Base-by-base conservation (phyloP, 495 filamentous ascomycete genomes). In the Hypomontagnella submonticulosa region DNA sequence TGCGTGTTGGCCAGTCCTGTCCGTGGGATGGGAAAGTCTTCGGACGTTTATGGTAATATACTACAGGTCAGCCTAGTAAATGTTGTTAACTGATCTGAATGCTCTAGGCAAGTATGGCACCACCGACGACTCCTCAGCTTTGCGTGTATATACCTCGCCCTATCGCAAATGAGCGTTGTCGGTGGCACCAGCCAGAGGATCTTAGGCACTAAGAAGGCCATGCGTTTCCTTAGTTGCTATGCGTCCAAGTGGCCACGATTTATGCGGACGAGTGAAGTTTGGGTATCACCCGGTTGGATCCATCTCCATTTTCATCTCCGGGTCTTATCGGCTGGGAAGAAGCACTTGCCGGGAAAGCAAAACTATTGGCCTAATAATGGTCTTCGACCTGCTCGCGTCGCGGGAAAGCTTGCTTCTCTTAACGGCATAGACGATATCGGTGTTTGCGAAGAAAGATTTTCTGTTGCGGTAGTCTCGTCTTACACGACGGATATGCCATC, bases 21-120 rank as follows among this genome's bases (percentile, higher is more conserved):
- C 61, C 61, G 15, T 65, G 61, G 61, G 54, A 65, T 58, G 61
- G 61, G 9, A 58, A 53, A 19, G 62, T 65, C 11, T 65, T 65
- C 38, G 62, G 62, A 34, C 54, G 62, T 11, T 0, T 65, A 54
- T 60, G 55, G 63, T 61, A 49, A 38, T 42, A 34, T 23, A 36
- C 1, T 43, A 27, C 23, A 27, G 23, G 23, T 6, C n/a, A n/a
- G n/a, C 23, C 23, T 27, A 27, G 23, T 27, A 27, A 27, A 27
- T 27, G 2, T 27, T 2, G 23, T 3, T 27, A 6, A 27, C 23
- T 27, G 23, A 27, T 27, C 23, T 27, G 23, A 27, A 27, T 27
- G 23, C 2, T 27, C 6, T 27, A 63, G 61, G 61, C 52, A 63
- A 57, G 23, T 63, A 46, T 63, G 57, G 13, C 61, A 63, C 11